Percentiles rank a stretch among this genome's conserved stretches.
phyloP scores from a whole-genome alignment of 345 rosid genomes.

The Durio zibethinus region DNA sequence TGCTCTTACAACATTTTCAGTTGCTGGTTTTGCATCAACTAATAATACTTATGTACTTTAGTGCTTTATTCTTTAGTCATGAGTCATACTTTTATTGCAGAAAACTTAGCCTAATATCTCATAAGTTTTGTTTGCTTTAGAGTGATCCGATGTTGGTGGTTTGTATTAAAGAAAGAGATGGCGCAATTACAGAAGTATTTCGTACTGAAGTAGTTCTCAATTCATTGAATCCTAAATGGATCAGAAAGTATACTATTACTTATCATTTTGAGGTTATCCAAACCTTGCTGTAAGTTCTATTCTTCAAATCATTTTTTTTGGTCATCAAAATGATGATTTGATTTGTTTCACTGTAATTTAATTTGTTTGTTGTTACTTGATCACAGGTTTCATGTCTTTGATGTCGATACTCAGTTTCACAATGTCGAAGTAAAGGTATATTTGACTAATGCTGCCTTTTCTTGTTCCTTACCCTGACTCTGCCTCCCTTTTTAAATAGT shows the following conservation, averaged over 20 bases:
- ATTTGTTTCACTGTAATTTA: constrained; percentile 16
- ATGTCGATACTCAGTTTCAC: constrained; percentile 78
- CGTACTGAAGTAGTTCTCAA: constrained; percentile 83
- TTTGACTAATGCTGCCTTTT: neutral
- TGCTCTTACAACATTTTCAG: neutral
- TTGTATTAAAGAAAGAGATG: constrained; percentile 67
- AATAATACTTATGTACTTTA: constrained; percentile 8
- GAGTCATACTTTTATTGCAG: constrained; percentile 2
- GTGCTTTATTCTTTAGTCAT: neutral
- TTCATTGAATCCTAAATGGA: constrained; percentile 81
- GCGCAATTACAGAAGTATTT: constrained; percentile 50
- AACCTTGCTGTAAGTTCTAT: constrained; percentile 61
- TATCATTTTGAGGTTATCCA: constrained; percentile 81
- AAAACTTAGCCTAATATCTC: constrained; percentile 18
- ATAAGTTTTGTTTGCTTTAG: constrained; percentile 42
- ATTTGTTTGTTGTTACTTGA: constrained; percentile 19
- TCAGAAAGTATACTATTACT: constrained; percentile 41
- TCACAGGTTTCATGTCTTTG: constrained; percentile 68
- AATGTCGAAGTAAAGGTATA: constrained; percentile 66
- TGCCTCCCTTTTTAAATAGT: neutral
- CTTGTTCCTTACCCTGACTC: neutral
- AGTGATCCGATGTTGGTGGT: constrained; percentile 93
- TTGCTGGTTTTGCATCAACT: neutral
- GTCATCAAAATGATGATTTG: constrained; percentile 2
- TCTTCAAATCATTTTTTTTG: neutral